Evolutionary conservation across 495 filamentous ascomycete species (phyloP).

Genomic region (Penicillium cosmopolitanum): DNA sequence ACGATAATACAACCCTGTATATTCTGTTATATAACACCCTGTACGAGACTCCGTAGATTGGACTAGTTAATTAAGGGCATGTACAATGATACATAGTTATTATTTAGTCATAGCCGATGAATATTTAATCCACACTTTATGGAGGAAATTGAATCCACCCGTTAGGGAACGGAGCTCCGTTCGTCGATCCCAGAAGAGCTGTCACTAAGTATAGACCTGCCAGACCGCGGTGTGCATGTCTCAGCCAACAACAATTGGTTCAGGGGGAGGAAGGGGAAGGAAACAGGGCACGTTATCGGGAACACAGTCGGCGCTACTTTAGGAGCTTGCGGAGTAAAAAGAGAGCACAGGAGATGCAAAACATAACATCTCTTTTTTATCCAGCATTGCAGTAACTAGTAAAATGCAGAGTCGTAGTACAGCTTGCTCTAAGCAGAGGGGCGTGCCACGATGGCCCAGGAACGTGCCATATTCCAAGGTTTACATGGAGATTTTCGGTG

Average conservation of each 20-base stretch:
- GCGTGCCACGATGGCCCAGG: slow-evolving; percentile 10
- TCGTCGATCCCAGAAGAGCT: slow-evolving; percentile 12
- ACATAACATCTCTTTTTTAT: slow-evolving; percentile 14
- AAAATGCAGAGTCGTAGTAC: slow-evolving; percentile 23
- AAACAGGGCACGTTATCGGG: slow-evolving; percentile 21
- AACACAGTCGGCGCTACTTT: slow-evolving; percentile 19
- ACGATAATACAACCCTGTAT: neutral
- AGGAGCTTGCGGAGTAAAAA: slow-evolving; percentile 11
- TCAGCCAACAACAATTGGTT: slow-evolving; percentile 22
- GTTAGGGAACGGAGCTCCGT: slow-evolving; percentile 9
- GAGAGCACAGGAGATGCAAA: slow-evolving; percentile 22
- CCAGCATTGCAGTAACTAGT: neutral
- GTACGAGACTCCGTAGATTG: neutral
- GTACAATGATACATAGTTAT: neutral
- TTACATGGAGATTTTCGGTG: slow-evolving; percentile 2
- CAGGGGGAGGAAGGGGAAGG: slow-evolving; percentile 10
- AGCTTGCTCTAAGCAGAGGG: slow-evolving; percentile 8
- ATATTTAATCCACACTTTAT: neutral
- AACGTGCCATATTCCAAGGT: slow-evolving; percentile 10
- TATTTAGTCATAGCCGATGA: neutral
- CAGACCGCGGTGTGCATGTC: slow-evolving; percentile 11
- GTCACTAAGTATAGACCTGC: slow-evolving; percentile 7
- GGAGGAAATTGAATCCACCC: slow-evolving; percentile 5
- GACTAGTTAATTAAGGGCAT: neutral
- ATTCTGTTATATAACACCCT: neutral